These are phyloP conservation scores for Scytalidium lignicola DNA, from an alignment of 2,329 filamentous ascomycete genomes.

Conservation along the genomic window DNA sequence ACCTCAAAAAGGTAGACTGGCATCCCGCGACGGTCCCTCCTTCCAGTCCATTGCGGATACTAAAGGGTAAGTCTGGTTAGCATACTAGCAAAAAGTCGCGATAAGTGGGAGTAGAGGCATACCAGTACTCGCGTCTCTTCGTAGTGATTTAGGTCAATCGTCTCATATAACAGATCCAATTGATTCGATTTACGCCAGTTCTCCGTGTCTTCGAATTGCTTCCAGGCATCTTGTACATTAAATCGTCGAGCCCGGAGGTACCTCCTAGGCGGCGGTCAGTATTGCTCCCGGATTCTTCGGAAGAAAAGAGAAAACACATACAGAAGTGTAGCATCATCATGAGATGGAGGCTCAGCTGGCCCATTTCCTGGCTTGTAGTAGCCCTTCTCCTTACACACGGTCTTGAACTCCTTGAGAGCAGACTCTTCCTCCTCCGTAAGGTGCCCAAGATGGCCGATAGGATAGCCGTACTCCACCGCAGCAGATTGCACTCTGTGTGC, in stretches of 20 bases:
- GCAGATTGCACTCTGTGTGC: slow-evolving; percentile 25
- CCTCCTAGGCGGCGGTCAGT: slow-evolving; percentile 48
- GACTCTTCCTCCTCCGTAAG: slow-evolving; percentile 63
- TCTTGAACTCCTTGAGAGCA: slow-evolving; percentile 68
- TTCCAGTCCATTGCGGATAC: slow-evolving; percentile 95
- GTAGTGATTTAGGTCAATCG: slow-evolving; percentile 80
- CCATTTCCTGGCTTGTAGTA: slow-evolving; percentile 48
- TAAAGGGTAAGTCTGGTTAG: slow-evolving; percentile 31
- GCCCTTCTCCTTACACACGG: slow-evolving; percentile 57
- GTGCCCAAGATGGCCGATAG: slow-evolving; percentile 75
- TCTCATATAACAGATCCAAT: slow-evolving; percentile 74
- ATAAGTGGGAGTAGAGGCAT: slow-evolving; percentile 24
- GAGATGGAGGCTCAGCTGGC: slow-evolving; percentile 40
- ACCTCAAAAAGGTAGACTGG: slow-evolving; percentile 91
- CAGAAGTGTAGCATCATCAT: slow-evolving; percentile 71
- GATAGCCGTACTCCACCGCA: slow-evolving; percentile 49
- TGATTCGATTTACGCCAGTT: slow-evolving; percentile 79
- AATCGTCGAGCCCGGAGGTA: slow-evolving; percentile 84
- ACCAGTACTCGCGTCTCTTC: slow-evolving; percentile 75
- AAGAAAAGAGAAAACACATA: slow-evolving; percentile 34
- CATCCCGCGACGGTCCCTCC: slow-evolving; percentile 84
- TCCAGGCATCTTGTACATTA: slow-evolving; percentile 68
- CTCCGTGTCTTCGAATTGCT: slow-evolving; percentile 84
- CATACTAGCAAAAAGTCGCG: slow-evolving; percentile 8
- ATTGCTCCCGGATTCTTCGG: background rate